Base-by-base conservation (phyloP, 2,329 filamentous ascomycete species). In the Ceratocystiopsis minuta region DNA sequence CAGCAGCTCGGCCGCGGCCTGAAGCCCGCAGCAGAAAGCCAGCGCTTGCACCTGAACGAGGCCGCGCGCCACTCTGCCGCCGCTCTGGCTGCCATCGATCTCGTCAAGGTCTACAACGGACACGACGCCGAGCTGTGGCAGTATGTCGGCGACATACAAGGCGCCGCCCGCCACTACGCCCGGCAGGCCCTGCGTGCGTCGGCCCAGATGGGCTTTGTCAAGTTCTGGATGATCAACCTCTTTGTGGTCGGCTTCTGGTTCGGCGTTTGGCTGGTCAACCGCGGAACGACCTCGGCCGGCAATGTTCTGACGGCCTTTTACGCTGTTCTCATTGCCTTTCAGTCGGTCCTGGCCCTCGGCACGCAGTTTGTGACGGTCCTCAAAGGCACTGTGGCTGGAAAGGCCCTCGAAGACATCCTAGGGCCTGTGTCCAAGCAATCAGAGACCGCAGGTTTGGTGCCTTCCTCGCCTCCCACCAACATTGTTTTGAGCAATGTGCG, bases 221-320 rank as follows among this genome's bases (percentile, higher is more conserved):
- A 79, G 38, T 72, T 92, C 49, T 76, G 86, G 62, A 76, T 80
- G 28, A 70, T 85, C 4, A 67, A 66, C 2, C 76, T 95, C 55
- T 95, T 96, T 49, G 78, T 92, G 0, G 71, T 86, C 44, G 87
- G 86, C 0, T 95, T 96, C 53, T 94, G 83, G 74, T 93, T 87
- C 51, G 87, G 86, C 0, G 71, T 79, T 24, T 63, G 72, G 1
- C 67, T 94, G 2, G 75, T 90, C 11, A 63, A 66, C 11, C 59
- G 68, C 2, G 75, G 74, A 1, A 56, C 66, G 1, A 60, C 73
- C 13, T 66, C 63, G 12, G 62, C 83, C 0, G 81, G 78, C 0
- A 65, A 78, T 43, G 72, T 93, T 3, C 58, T 95, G 37, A 90
- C 83, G 0, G 81, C 85, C 0, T 95, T 96, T 49, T 93, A 90